Conservation (phyloP, 2,329 filamentous ascomycete genomes). For the Didymella pinodella region DNA sequence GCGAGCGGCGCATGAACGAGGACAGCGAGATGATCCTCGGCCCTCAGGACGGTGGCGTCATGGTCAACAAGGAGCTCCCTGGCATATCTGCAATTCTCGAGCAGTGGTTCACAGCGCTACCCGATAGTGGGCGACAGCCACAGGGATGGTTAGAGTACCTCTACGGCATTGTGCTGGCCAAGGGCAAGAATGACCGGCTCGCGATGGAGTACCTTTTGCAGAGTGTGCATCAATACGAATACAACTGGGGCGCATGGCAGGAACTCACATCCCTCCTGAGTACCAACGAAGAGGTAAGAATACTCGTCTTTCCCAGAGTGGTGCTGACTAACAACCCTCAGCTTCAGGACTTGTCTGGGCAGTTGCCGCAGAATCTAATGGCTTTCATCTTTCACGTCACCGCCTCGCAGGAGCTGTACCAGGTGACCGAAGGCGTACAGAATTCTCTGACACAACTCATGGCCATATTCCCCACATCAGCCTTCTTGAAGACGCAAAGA, state of each 20-base stretch:
- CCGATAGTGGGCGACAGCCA: slow-evolving; percentile 65
- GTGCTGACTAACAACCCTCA: not conserved
- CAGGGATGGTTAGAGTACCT: slow-evolving; percentile 96
- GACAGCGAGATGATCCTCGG: slow-evolving; percentile 98
- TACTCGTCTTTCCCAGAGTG: no score
- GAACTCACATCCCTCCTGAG: slow-evolving; percentile 85
- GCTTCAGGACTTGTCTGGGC: slow-evolving; percentile 49
- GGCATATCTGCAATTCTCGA: slow-evolving; percentile 78
- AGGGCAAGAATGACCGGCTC: slow-evolving; percentile 86
- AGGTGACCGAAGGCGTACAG: slow-evolving; percentile 78
- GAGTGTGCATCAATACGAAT: slow-evolving; percentile 88
- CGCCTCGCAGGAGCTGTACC: slow-evolving; percentile 89
- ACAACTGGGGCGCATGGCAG: slow-evolving; percentile 97
- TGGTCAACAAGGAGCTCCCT: slow-evolving; percentile 83
- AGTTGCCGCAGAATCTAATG: slow-evolving; percentile 88
- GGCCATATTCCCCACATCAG: slow-evolving; percentile 83
- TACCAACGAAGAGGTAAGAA: slow-evolving; percentile 76
- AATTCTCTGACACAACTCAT: slow-evolving; percentile 79
- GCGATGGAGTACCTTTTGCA: slow-evolving; percentile 87
- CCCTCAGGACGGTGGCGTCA: slow-evolving; percentile 84
- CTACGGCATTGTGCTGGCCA: slow-evolving; percentile 89
- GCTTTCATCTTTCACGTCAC: slow-evolving; percentile 94
- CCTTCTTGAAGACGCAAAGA: slow-evolving; percentile 89
- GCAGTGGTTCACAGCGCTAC: slow-evolving; percentile 76
- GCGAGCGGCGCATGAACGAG: slow-evolving; percentile 95